Evolutionary conservation across 2,329 filamentous ascomycete species (phyloP).

Genomic region (Fusarium staphyleae): DNA sequence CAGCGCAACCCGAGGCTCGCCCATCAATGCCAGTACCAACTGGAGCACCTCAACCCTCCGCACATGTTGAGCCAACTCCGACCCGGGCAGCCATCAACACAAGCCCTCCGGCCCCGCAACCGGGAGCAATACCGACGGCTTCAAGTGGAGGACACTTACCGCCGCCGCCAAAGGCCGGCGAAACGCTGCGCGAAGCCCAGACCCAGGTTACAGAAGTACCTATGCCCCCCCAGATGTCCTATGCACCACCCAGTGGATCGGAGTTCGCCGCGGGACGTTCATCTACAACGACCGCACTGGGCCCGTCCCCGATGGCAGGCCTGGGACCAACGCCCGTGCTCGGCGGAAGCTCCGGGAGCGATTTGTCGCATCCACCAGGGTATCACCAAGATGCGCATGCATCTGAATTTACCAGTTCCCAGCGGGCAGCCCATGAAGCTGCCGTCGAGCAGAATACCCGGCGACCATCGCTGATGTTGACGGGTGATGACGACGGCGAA

Average conservation of each 20-base stretch:
- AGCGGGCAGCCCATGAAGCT: constrained; percentile 52
- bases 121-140: constrained; percentile 60
- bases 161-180: constrained; percentile 60
- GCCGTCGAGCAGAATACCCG: constrained; percentile 40
- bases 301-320: constrained; percentile 39
- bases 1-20: constrained; percentile 37
- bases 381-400: constrained; percentile 65
- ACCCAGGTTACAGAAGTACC: constrained; percentile 49
- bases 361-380: constrained; percentile 58
- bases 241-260: constrained; percentile 54
- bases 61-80: constrained; percentile 52
- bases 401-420: constrained; percentile 58
- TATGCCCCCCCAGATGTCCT: constrained; percentile 57
- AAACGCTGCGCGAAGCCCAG: constrained; percentile 50
- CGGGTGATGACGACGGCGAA: constrained; percentile 47
- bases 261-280: constrained; percentile 56
- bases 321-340: constrained; percentile 40
- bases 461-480: constrained; percentile 29
- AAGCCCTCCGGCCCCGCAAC: constrained; percentile 63
- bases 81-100: constrained; percentile 47
- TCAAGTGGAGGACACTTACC: constrained; percentile 49
- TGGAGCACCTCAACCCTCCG: constrained; percentile 46
- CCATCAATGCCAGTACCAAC: constrained; percentile 55
- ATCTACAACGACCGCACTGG: constrained; percentile 49
- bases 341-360: constrained; percentile 37